A percentile compares a stretch with the other conserved stretches of the same genome.
phyloP scores from a whole-genome alignment of 2,329 filamentous ascomycete genomes.

The Cladophialophora yegresii region DNA sequence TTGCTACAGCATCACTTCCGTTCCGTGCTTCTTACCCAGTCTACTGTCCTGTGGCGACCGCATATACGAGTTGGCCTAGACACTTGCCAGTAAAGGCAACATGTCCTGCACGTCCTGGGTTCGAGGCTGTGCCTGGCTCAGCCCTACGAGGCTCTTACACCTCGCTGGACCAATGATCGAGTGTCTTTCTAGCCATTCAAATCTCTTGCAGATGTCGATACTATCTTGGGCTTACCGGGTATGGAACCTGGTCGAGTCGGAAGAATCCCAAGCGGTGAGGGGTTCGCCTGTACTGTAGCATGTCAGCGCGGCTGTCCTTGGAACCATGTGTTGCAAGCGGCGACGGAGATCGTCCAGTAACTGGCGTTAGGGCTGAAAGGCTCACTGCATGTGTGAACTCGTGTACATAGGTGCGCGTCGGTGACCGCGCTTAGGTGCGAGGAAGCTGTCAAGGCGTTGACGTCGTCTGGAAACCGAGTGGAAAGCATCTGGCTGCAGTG shows the following conservation, averaged over 20 bases:
- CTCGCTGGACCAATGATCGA: background rate
- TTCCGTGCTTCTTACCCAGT: too few relatives aligned
- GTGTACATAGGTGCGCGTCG: background rate
- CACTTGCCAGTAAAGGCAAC: conserved; percentile 6
- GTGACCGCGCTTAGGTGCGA: background rate
- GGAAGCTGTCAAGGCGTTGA: background rate
- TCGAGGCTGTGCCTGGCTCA: conserved; percentile 4
- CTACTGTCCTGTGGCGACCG: too few relatives aligned
- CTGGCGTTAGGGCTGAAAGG: background rate
- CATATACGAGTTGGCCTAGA: background rate
- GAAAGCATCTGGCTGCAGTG: background rate
- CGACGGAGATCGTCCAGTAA: background rate
- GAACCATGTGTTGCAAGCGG: background rate
- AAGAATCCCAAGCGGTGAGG: conserved; percentile 13
- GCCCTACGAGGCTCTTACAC: background rate
- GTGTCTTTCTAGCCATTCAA: background rate
- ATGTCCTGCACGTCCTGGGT: conserved; percentile 3
- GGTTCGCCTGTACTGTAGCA: conserved; percentile 5
- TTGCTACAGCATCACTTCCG: background rate
- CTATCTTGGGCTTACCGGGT: background rate
- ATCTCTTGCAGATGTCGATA: background rate
- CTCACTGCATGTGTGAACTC: background rate
- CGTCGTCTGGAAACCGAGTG: background rate
- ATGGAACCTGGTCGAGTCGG: conserved; percentile 11
- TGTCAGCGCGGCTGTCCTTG: conserved; percentile 1